Evolutionary conservation across 2,329 filamentous ascomycete species (phyloP), one percentile per base, ranked within the genome.

Genomic region (Paecilomyces dactylethromorphus): DNA sequence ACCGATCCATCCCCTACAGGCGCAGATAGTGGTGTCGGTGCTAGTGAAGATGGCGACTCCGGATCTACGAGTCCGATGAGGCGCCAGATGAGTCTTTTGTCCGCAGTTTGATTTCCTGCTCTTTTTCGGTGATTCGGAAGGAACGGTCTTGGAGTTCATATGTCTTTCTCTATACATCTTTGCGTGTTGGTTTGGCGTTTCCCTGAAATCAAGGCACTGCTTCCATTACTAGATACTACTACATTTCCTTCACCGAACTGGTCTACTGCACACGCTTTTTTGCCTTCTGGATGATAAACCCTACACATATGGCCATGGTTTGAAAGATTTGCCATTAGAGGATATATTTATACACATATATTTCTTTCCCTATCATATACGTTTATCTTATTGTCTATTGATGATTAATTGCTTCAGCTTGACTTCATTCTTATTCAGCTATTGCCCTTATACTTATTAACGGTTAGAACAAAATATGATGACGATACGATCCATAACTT

Each of bases 21-120:
- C 12, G 78, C 76, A 1, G 77, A 80, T 62, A 79, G 77, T 58
- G 77, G 77, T 7, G 69, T 80, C 33, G 78, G 78, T 12, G 72
- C 85, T 35, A 91, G 88, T 67, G 89, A 92, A 72, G 89, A 91
- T 61, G 87, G 85, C 15, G 73, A 76, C 54, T 66, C 69, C 11
- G 81, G 71, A 0, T 72, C 82, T 55, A 85, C 86, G 12, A 90
- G 87, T 67, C 88, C 88, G 4, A 77, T 90, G 64, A 81, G 86
- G 66, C 81, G 87, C 64, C 87, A 91, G 71, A 89, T 91, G 87
- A 90, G 87, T 71, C 76, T 91, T 65, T 72, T 91, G 64, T 45
- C 39, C 87, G 85, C 59, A 82, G 87, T 80, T 86, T 68, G 64
- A 56, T 51, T 51, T 11, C n/a, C 12, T 13, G 49, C 18, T 18